Base-by-base conservation (phyloP, 1,284 basidiomycete genomes). In the Rhizopogon hawkerae region DNA sequence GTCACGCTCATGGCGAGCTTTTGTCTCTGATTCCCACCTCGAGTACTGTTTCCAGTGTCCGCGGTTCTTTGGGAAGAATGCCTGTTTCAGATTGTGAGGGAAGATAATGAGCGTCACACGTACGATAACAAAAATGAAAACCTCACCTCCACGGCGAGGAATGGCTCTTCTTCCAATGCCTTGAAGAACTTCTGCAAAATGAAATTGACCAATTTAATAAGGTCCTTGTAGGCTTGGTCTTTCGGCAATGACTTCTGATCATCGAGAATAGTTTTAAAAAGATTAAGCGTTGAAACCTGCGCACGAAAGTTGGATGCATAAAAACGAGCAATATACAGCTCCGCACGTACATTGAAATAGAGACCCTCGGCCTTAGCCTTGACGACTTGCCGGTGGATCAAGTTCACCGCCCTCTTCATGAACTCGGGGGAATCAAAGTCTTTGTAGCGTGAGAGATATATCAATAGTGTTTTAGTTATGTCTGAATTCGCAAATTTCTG, bases 131-230 rank as follows among this genome's bases (percentile, higher is more conserved):
- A 46, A 57, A 31, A 64, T 57, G 58, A 64, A 56, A 49, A 52
- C 58, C 60, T 63, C 59, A 61, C 88, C 74, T 96, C 91, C 48
- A 96, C 76, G 50, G 91, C 77, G 36, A 95, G 70, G 69, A 95
- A 87, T 0, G 89, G 76, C 54, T 94, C 85, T 53, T 89, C 79
- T 48, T 80, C 76, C 37, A 91, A 75, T 4, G 81, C 78, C 64
- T 94, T 96, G 79, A 97, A 96, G 73, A 95, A 96, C 62, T 87
- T 83, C 38, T 89, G 82, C 48, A 95, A 73, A 48, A 96, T 75
- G 66, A 79, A 97, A 57, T 82, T 87, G 68, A 96, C 83, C 23
- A 96, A 69, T 48, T 78, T 77, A 44, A 89, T 65, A 35, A 96
- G 79, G 65, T 97, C 92, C 57, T 85, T 85, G 68, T 89, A 84